Base-by-base conservation (phyloP, 2,329 filamentous ascomycete species). In the Eutypa lata region DNA sequence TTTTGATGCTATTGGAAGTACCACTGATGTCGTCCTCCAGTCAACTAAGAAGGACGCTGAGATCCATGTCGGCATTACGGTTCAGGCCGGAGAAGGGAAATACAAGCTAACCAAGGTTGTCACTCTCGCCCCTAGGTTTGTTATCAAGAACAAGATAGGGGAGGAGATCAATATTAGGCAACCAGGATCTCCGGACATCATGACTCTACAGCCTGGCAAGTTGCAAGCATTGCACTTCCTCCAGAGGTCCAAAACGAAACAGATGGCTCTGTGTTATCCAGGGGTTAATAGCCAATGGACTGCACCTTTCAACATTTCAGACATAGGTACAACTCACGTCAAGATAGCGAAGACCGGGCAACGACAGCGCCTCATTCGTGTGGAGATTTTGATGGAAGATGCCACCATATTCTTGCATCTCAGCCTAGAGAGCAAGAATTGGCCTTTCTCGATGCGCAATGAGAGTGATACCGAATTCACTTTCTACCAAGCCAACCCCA, bases 391-490 rank as follows among this genome's bases (percentile, higher is more conserved):
- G 45, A 87, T 97, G 81, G 95, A 99, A 69, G 86, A 90, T 56
- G 90, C 93, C 0, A 97, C 93, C 1, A 88, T 99, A 40, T 99
- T 97, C 77, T 71, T 97, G 33, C 90, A 96, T 64, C 81, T 99
- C 53, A 94, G 86, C 65, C 78, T 93, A 60, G 94, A 99, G 73
- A 91, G 84, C 6, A 95, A 94, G 70, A 91, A 96, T 67, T 99
- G 94, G 94, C 94, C 94, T 0, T 99, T 94, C 73, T 97, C 92
- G 0, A 97, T 99, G 87, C 88, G 94, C 59, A 99, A 99, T 66
- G 94, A 97, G 74, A 97, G 93, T 65, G 93, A 97, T 65, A 89
- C 88, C 22, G 94, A 97, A 67, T 97, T 97, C 71, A 88, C 93
- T 47, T 99, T 99, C 75, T 96, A 89, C 76, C 94, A 99, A 70